Base-by-base conservation (phyloP, 768 basidiomycete genomes). In the Gymnopilus dilepis region DNA sequence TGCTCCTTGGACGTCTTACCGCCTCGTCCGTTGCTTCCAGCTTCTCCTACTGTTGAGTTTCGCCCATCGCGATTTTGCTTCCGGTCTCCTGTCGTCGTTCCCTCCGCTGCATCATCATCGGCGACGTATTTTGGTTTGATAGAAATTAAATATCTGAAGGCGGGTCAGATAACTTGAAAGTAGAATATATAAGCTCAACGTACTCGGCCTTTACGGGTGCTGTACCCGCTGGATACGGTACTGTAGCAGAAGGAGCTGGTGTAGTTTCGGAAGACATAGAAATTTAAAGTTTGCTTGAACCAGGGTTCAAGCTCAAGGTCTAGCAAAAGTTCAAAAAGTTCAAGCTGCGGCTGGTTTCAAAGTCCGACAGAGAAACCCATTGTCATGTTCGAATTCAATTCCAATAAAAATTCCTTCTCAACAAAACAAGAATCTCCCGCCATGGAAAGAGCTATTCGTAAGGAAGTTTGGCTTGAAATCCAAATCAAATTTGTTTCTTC, bases 51-150 rank as follows among this genome's bases (percentile, higher is more conserved):
- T 13, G 63, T 64, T 21, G 61, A 63, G 15, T 66, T 71, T 11
- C 62, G 65, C 19, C 61, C 71, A 61, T 66, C 65, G 9, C 68
- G 66, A 24, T 64, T 60, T 45, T 70, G 64, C 26, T 70, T 71
- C 7, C 69, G 73, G 62, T 55, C 69, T 58, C 69, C 74, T 68
- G 76, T 79, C 0, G 81, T 83, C 13, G 77, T 75, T 22, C 86
- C 89, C 65, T 92, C 91, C 1, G 90, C 89, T 15, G 84, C 77
- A 58, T 81, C 81, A 62, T 81, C 81, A 62, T 79, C 77, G 8
- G 76, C 76, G 3, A 68, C 61, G 6, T 63, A 60, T 43, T 51
- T 62, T 5, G 69, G 60, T 54, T 71, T 68, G 15, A 65, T 57
- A 17, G 74, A 70, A 24, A 80, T 67, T 24, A 78, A 63, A 55